These are phyloP conservation scores for Flaveria sonorensis DNA, from an alignment of 129 eudicot genomes.

Conservation along the genomic window DNA sequence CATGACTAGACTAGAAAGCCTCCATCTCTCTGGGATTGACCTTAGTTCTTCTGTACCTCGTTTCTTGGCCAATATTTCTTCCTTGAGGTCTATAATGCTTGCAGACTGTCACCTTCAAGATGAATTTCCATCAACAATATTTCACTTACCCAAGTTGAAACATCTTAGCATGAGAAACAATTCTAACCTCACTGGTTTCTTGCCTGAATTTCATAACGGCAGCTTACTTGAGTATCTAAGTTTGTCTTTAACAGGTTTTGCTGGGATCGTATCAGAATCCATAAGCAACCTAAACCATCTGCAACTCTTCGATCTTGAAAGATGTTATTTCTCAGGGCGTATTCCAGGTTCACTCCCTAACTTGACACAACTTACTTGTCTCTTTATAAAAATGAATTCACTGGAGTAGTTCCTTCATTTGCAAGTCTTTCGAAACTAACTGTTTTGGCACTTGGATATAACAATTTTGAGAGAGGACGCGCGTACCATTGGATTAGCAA, in stretches of 20 bases:
- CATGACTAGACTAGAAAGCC: slow-evolving; percentile 19
- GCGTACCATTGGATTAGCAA: slow-evolving; percentile 10
- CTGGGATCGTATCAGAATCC: slow-evolving; percentile 30
- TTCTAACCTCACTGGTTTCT: slow-evolving; percentile 14
- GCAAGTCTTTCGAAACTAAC: slow-evolving; percentile 11
- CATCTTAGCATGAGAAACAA: slow-evolving; percentile 8
- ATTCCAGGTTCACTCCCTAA: slow-evolving; percentile 25
- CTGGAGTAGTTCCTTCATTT: slow-evolving; percentile 16
- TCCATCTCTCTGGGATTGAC: slow-evolving; percentile 12
- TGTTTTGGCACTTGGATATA: neutral
- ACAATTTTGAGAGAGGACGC: neutral
- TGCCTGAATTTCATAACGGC: slow-evolving; percentile 25
- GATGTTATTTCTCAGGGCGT: slow-evolving; percentile 25
- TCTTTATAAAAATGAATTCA: neutral
- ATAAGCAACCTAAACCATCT: slow-evolving; percentile 18
- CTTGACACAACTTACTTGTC: slow-evolving; percentile 15
- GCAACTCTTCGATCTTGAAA: neutral
- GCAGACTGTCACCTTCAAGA: neutral
- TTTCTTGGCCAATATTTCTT: slow-evolving; percentile 22
- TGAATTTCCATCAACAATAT: slow-evolving; percentile 24
- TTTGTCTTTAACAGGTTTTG: slow-evolving; percentile 6
- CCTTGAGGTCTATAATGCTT: slow-evolving; percentile 11
- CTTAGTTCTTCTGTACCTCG: slow-evolving; percentile 22
- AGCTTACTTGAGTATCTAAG: slow-evolving; percentile 11
- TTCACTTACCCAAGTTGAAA: slow-evolving; percentile 23